These are phyloP conservation scores for Fomitiporia mediterranea DNA, from an alignment of 1,284 basidiomycete species.

Conservation along the genomic window DNA sequence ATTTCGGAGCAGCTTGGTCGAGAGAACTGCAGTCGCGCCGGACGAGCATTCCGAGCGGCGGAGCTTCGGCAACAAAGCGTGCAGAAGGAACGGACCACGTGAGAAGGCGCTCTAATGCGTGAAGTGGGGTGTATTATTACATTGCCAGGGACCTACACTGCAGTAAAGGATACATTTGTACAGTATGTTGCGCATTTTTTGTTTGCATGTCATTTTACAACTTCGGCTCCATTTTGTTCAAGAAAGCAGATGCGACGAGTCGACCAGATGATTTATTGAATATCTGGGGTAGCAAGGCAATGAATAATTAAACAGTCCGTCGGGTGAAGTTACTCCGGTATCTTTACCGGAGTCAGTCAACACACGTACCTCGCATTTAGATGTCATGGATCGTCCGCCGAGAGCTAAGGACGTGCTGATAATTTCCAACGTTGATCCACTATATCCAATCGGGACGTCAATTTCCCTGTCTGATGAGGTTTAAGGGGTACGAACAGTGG, in stretches of 20 bases:
- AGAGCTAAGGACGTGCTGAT: slow-evolving; percentile 58
- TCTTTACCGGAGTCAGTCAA: not conserved
- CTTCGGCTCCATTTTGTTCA: slow-evolving; percentile 61
- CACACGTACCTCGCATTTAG: slow-evolving; percentile 56
- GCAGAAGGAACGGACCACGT: not conserved
- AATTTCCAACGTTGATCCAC: slow-evolving; percentile 53
- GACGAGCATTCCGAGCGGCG: slow-evolving; percentile 67
- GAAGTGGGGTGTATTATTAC: not conserved
- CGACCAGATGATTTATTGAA: slow-evolving; percentile 50
- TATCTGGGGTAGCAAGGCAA: slow-evolving; percentile 36
- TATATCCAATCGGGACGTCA: slow-evolving; percentile 25
- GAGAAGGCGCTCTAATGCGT: slow-evolving; percentile 18
- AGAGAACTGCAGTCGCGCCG: slow-evolving; percentile 76
- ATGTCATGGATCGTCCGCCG: slow-evolving; percentile 63
- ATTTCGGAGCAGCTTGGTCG: slow-evolving; percentile 65
- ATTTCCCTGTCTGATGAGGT: not conserved
- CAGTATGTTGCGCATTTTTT: not conserved
- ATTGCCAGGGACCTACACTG: not conserved
- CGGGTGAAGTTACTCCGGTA: not conserved
- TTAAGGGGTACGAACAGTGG: slow-evolving; percentile 40
- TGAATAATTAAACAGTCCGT: slow-evolving; percentile 19
- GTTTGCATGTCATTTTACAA: slow-evolving; percentile 23
- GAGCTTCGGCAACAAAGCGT: slow-evolving; percentile 34
- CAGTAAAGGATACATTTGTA: slow-evolving; percentile 4
- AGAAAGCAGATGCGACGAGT: slow-evolving; percentile 54